Evolutionary conservation across 2,329 filamentous ascomycete genomes (phyloP).

Genomic region (Fusarium sp.): DNA sequence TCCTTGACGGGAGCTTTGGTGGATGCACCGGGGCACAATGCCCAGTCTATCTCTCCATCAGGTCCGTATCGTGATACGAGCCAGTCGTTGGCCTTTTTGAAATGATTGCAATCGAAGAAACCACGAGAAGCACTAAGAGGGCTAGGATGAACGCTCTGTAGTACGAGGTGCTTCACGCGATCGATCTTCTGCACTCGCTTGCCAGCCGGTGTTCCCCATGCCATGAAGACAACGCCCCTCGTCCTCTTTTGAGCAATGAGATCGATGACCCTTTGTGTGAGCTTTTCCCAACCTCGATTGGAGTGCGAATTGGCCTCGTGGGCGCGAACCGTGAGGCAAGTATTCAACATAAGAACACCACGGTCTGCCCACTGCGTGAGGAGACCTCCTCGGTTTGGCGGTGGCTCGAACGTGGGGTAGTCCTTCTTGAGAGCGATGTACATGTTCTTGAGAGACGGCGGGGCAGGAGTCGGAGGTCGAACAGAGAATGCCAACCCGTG

Average conservation of each 20-base stretch:
- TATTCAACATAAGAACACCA: constrained; percentile 93
- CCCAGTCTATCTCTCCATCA: constrained; percentile 90
- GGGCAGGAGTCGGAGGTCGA: constrained; percentile 86
- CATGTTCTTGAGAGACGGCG: constrained; percentile 93
- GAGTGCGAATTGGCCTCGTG: constrained; percentile 89
- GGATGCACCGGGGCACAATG: constrained; percentile 60
- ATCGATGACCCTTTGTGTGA: constrained; percentile 94
- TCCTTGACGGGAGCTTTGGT: constrained; percentile 50
- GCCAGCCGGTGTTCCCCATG: constrained; percentile 90
- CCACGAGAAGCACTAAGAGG: constrained; percentile 87
- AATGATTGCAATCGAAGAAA: constrained; percentile 87
- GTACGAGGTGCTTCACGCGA: constrained; percentile 79
- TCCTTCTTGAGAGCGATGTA: constrained; percentile 90
- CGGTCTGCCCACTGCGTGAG: constrained; percentile 94
- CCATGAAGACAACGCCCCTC: constrained; percentile 91
- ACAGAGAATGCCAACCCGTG: constrained; percentile 98
- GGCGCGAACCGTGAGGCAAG: constrained; percentile 91
- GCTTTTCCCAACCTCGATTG: constrained; percentile 89
- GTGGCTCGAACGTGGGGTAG: constrained; percentile 82
- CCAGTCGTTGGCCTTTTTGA: constrained; percentile 88
- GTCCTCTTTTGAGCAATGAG: constrained; percentile 82
- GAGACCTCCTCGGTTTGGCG: constrained; percentile 82
- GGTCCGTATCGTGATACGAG: constrained; percentile 81
- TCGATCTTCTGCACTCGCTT: constrained; percentile 83
- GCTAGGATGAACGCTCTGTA: constrained; percentile 91